Conservation (phyloP, 768 basidiomycete genomes). For the Pulveroboletus sp. region DNA sequence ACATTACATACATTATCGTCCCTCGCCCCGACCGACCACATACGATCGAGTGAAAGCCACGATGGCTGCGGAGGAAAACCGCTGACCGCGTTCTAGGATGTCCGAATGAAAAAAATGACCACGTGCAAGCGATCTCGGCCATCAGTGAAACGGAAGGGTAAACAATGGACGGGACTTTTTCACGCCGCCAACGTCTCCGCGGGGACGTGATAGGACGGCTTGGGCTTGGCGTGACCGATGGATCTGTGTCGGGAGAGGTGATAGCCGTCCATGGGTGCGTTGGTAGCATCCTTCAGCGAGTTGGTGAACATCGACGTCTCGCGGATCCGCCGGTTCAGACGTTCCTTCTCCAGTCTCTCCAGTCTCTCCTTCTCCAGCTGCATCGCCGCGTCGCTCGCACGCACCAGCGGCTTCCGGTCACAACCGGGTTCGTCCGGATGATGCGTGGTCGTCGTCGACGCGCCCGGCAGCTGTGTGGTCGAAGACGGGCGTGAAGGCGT, state of each 20-base stretch:
- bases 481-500: constrained; percentile 23
- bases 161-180: no score
- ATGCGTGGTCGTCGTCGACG: constrained; percentile 16
- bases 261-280: constrained; percentile 18
- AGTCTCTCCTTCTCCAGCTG: constrained; percentile 46
- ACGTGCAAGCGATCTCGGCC: not conserved
- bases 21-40: not conserved
- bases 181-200: constrained; percentile 18
- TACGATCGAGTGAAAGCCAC: no score
- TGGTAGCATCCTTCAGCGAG: constrained; percentile 30
- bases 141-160: not conserved
- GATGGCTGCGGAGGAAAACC: no score
- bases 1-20: constrained; percentile 19
- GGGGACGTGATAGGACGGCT: constrained; percentile 6
- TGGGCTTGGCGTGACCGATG: constrained; percentile 14
- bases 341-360: constrained; percentile 32
- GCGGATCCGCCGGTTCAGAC: constrained; percentile 27
- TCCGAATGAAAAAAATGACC: constrained; percentile 9
- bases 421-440: constrained; percentile 11
- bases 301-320: constrained; percentile 13
- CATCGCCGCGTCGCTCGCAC: constrained; percentile 52
- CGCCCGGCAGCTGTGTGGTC: constrained; percentile 14
- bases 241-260: constrained; percentile 20
- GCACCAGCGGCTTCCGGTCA: constrained; percentile 35
- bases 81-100: constrained; percentile 17